phyloP scores from a whole-genome alignment of 768 basidiomycete genomes.

The Mycena olivaceomarginata region DNA sequence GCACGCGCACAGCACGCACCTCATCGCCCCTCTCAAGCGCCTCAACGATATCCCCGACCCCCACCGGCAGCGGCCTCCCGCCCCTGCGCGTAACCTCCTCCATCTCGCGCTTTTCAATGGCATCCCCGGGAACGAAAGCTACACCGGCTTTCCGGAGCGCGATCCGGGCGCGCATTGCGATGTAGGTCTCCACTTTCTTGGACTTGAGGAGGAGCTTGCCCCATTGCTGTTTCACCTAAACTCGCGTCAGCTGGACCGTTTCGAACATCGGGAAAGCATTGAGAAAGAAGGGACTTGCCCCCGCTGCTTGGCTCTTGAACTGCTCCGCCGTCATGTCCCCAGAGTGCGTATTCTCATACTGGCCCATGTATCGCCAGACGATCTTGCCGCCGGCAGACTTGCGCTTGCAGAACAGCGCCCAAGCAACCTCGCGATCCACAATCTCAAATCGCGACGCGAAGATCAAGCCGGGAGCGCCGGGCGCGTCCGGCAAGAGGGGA shows the following conservation, averaged over 20 bases:
- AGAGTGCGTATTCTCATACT: slow-evolving; percentile 45
- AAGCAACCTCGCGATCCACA: slow-evolving; percentile 36
- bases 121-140: slow-evolving; percentile 45
- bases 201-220: slow-evolving; percentile 28
- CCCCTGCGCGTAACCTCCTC: slow-evolving; percentile 26
- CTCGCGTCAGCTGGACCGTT: background rate
- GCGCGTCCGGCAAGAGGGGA: slow-evolving; percentile 49
- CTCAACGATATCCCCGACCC: slow-evolving; percentile 42
- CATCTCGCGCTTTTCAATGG: slow-evolving; percentile 46
- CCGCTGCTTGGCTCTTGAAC: slow-evolving; percentile 35
- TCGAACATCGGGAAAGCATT: background rate
- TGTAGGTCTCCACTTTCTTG: slow-evolving; percentile 45
- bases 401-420: slow-evolving; percentile 48
- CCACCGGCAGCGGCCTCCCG: slow-evolving; percentile 26
- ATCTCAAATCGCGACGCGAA: slow-evolving; percentile 54
- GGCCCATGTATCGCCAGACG: slow-evolving; percentile 53
- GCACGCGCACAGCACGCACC: background rate
- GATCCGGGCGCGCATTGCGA: slow-evolving; percentile 50
- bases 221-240: slow-evolving; percentile 46
- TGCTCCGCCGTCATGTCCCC: slow-evolving; percentile 47
- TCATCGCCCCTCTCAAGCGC: slow-evolving; percentile 55
- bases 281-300: slow-evolving; percentile 19
- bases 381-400: background rate
- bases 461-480: slow-evolving; percentile 52
- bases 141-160: slow-evolving; percentile 47